A percentile compares a stretch with the other conserved stretches of the same genome.
Evolutionary conservation across 306 rosid species (phyloP).

Genomic region (Pueraria montana): DNA sequence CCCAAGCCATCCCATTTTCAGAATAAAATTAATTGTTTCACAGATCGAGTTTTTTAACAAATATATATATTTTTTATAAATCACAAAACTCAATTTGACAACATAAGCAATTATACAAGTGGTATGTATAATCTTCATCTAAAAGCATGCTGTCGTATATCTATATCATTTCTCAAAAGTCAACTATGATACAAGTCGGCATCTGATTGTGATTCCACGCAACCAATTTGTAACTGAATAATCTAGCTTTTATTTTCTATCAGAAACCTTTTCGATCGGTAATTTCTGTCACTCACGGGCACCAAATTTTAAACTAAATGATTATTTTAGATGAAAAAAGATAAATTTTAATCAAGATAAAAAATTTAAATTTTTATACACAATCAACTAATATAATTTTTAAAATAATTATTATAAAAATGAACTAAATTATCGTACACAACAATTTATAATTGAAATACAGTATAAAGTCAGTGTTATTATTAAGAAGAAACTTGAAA

Average conservation of each 20-base stretch:
- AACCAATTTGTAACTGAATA: conserved; percentile 1
- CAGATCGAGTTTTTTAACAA: not conserved
- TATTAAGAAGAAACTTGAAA: no score
- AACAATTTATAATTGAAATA: no score
- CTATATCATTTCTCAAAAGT: conserved; percentile 21
- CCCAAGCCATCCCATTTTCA: not conserved
- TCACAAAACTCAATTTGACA: not conserved
- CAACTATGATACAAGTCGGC: not conserved
- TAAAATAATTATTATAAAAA: no score
- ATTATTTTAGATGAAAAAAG: no score
- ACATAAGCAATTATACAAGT: conserved; percentile 6
- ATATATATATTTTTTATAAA: not conserved
- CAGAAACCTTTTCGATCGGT: not conserved
- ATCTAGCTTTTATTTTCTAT: not conserved
- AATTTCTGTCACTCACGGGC: not conserved
- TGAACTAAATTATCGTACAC: no score
- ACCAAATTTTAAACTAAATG: not conserved
- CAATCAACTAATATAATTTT: no score
- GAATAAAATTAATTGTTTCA: not conserved
- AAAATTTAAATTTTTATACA: no score
- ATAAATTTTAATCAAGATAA: not conserved
- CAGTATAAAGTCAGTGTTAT: no score
- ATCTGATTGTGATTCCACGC: not conserved
- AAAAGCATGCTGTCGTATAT: not conserved
- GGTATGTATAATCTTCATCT: not conserved